Conservation (phyloP, 78 protist genomes). For the Dictyostelium brefeldianum region DNA sequence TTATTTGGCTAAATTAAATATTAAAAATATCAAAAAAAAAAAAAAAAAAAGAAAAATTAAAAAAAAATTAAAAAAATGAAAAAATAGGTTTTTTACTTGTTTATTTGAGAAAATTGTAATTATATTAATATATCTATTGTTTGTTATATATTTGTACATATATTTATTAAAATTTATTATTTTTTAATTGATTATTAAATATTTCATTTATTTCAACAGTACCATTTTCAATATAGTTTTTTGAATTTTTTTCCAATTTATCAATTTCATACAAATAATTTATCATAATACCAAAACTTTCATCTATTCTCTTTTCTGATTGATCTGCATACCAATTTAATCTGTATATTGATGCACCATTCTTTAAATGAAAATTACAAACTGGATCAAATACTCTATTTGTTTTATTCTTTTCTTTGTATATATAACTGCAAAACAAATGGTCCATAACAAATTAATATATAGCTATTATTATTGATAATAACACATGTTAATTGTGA, state of each 20-base stretch:
- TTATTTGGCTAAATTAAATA: neutral
- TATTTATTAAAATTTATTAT: slow-evolving; percentile 6
- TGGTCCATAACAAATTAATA: too few relatives aligned
- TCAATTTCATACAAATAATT: slow-evolving; percentile 35
- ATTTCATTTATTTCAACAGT: neutral
- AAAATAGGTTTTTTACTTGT: neutral
- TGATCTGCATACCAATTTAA: slow-evolving; percentile 66
- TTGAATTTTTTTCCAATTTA: neutral
- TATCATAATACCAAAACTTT: slow-evolving; percentile 68
- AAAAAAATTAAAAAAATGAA: neutral
- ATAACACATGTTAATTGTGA: too few relatives aligned
- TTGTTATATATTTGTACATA: too few relatives aligned
- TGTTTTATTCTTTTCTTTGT: slow-evolving; percentile 42
- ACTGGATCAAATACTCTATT: slow-evolving; percentile 66
- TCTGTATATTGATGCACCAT: slow-evolving; percentile 75
- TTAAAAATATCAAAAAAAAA: neutral
- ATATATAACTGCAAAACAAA: slow-evolving; percentile 47
- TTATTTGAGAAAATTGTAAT: too few relatives aligned
- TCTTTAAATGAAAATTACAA: slow-evolving; percentile 75
- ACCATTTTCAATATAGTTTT: slow-evolving; percentile 23
- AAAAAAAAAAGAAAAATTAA: neutral
- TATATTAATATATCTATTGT: too few relatives aligned
- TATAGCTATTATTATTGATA: too few relatives aligned
- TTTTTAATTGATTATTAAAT: slow-evolving; percentile 17
- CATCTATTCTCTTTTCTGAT: slow-evolving; percentile 42